These are phyloP conservation scores for Lithocarpus polystachyus DNA, from an alignment of 306 rosid species.

Conservation along the genomic window DNA sequence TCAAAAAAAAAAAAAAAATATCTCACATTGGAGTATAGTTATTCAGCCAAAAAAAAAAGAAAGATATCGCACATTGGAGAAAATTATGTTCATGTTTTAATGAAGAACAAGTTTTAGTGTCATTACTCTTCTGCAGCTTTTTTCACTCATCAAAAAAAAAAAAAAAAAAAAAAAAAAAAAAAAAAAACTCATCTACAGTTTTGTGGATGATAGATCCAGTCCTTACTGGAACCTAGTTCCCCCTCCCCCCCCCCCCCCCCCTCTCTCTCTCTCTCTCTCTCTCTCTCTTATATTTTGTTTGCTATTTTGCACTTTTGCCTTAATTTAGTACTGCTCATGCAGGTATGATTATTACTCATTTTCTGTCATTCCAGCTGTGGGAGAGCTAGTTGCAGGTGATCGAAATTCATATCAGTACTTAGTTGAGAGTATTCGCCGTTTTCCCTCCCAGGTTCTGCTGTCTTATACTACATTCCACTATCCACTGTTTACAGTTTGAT, in stretches of 20 bases:
- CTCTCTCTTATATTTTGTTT: background rate
- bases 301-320: conserved; percentile 11
- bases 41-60: background rate
- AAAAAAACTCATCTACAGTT: background rate
- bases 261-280: background rate
- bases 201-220: background rate
- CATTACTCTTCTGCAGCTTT: background rate
- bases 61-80: background rate
- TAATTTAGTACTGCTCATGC: conserved; percentile 27
- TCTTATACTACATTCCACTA: background rate
- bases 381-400: conserved; percentile 81
- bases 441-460: conserved; percentile 75
- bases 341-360: conserved; percentile 83
- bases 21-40: background rate
- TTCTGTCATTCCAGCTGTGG: conserved; percentile 67
- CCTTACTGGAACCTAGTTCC: background rate
- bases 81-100: background rate
- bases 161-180: too few species aligned
- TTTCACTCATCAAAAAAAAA: too few species aligned
- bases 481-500: conserved; percentile 5
- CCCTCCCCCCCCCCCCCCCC: rapidly evolving
- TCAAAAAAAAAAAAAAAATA: too few species aligned
- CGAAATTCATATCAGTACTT: conserved; percentile 89
- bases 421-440: conserved; percentile 89
- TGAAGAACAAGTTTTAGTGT: background rate